These are phyloP conservation scores for Xylariaceae sp. DNA, from an alignment of 2,329 filamentous ascomycete species.

Conservation along the genomic window DNA sequence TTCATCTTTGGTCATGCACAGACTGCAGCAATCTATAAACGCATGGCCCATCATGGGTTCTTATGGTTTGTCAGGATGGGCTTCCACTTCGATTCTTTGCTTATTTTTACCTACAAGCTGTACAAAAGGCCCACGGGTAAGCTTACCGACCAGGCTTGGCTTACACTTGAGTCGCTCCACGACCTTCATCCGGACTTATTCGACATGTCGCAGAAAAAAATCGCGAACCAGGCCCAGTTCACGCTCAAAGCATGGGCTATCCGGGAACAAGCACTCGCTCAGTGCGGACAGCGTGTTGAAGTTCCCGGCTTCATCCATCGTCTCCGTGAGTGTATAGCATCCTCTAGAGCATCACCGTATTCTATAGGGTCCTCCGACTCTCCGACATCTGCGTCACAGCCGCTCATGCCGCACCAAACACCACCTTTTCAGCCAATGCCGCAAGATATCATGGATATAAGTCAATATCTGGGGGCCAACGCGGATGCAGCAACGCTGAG, in stretches of 20 bases:
- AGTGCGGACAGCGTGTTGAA: constrained; percentile 17
- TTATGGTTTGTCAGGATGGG: constrained; percentile 25
- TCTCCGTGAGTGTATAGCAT: constrained; percentile 19
- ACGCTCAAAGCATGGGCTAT: constrained; percentile 29
- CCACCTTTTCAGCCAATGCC: constrained; percentile 13
- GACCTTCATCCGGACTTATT: constrained; percentile 21
- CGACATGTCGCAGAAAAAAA: constrained; percentile 24
- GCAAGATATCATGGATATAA: constrained; percentile 15
- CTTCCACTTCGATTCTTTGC: constrained; percentile 24
- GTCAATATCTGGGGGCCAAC: constrained; percentile 10
- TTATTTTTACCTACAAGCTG: constrained; percentile 24
- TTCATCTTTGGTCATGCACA: constrained; percentile 19
- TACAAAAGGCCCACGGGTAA: constrained; percentile 22
- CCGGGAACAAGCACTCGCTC: constrained; percentile 24
- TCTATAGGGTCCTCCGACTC: constrained; percentile 6
- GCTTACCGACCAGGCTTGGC: constrained; percentile 27
- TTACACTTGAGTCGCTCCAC: constrained; percentile 18
- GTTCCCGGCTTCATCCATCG: constrained; percentile 23
- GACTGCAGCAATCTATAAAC: constrained; percentile 11
- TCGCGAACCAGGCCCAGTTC: constrained; percentile 18
- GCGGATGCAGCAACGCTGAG: constrained; percentile 6
- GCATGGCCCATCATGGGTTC: constrained; percentile 21
- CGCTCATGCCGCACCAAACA: constrained; percentile 14
- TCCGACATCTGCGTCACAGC: constrained; percentile 8
- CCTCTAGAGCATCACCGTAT: constrained; percentile 7